A percentile compares a stretch with the other conserved stretches of the same genome.
Conservation (phyloP, 768 basidiomycete species). For the Lyophyllum semitale region DNA sequence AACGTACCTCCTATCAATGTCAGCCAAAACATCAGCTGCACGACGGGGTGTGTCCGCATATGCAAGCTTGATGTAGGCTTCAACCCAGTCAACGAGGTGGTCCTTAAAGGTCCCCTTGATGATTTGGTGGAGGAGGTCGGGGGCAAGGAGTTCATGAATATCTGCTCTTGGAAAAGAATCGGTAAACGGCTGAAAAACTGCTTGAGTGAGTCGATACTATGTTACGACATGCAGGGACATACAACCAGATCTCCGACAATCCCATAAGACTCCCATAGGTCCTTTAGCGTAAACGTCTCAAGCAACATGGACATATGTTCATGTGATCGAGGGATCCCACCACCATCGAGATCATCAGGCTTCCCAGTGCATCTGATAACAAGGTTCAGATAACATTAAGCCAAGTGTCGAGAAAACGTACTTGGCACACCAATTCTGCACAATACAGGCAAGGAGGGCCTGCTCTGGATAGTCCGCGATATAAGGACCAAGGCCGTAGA, state of each 20-base stretch:
- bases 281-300: conserved; percentile 9
- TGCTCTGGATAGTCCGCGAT: conserved; percentile 30
- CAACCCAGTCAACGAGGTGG: background rate
- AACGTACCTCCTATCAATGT: background rate
- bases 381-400: background rate
- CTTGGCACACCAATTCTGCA: conserved; percentile 28
- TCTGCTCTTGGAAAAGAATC: background rate
- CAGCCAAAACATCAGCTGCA: background rate
- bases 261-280: conserved; percentile 28
- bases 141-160: background rate
- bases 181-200: background rate
- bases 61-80: background rate
- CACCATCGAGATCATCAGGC: conserved; percentile 1
- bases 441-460: conserved; percentile 21
- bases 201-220: background rate
- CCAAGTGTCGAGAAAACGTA: conserved; percentile 7
- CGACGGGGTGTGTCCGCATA: background rate
- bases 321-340: conserved; percentile 2
- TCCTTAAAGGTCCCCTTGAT: background rate
- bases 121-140: background rate
- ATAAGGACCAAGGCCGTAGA: conserved; percentile 29
- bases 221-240: background rate
- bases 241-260: conserved; percentile 25
- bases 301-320: conserved; percentile 15
- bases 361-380: conserved; percentile 8